Evolutionary conservation across 1,139 yeast genomes (phyloP).

Genomic region (Zygoascus sp.): DNA sequence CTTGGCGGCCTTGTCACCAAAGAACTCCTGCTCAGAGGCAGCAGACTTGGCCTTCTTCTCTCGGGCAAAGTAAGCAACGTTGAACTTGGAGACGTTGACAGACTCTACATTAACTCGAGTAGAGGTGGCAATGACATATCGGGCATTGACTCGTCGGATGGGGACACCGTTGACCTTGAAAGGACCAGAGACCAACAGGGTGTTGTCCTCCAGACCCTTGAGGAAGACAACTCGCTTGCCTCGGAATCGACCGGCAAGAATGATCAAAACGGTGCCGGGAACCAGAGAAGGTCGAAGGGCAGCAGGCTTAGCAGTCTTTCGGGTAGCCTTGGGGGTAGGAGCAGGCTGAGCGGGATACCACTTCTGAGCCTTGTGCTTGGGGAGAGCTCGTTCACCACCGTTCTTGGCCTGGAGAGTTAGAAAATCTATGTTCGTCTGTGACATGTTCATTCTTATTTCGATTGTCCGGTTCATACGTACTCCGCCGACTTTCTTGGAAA

Average conservation of each 20-base stretch:
- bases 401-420: conserved; percentile 29
- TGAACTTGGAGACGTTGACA: conserved; percentile 87
- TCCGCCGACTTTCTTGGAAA: conserved; percentile 38
- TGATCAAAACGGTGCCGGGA: conserved; percentile 97
- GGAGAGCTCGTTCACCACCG: conserved; percentile 34
- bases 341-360: conserved; percentile 89
- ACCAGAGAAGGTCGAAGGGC: conserved; percentile 94
- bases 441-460: neutral
- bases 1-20: conserved; percentile 80
- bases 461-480: conserved; percentile 26
- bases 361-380: conserved; percentile 67
- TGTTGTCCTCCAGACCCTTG: conserved; percentile 97
- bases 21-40: conserved; percentile 94
- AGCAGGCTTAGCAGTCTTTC: conserved; percentile 87
- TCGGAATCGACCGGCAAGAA: conserved; percentile 99
- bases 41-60: conserved; percentile 67
- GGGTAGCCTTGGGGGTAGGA: conserved; percentile 60
- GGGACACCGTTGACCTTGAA: conserved; percentile 99
- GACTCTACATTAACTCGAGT: conserved; percentile 78
- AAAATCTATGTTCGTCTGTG: conserved; percentile 11
- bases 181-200: conserved; percentile 97
- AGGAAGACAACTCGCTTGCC: conserved; percentile 99
- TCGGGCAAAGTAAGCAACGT: conserved; percentile 95
- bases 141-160: conserved; percentile 97
- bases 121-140: conserved; percentile 98